phyloP scores from a whole-genome alignment of 2,329 filamentous ascomycete species.

The Trichoderma sp. region DNA sequence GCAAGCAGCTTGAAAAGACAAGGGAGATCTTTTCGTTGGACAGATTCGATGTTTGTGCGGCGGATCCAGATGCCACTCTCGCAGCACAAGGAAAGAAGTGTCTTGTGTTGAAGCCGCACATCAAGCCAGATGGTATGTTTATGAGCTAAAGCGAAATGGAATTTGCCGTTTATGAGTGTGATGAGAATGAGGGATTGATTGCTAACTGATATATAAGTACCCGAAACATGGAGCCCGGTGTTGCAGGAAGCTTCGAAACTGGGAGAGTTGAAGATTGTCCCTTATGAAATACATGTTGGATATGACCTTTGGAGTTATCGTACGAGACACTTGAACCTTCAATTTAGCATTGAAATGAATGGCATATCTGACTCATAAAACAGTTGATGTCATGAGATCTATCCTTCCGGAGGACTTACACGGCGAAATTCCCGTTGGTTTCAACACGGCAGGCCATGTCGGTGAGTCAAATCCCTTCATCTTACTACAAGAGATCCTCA shows the following conservation, averaged over 20 bases:
- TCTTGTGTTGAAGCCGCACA: constrained; percentile 55
- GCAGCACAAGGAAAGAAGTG: constrained; percentile 59
- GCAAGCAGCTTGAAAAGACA: constrained; percentile 62
- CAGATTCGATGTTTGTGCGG: constrained; percentile 60
- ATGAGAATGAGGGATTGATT: neutral
- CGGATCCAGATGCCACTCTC: constrained; percentile 58
- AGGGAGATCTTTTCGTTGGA: constrained; percentile 65
- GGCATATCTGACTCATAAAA: neutral
- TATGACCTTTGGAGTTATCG: constrained; percentile 87
- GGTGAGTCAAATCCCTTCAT: constrained; percentile 47
- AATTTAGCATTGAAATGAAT: neutral
- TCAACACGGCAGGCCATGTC: constrained; percentile 86
- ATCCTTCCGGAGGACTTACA: constrained; percentile 78
- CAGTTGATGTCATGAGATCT: constrained; percentile 77
- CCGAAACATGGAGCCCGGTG: constrained; percentile 72
- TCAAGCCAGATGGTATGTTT: constrained; percentile 40
- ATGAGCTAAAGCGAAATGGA: too few relatives aligned
- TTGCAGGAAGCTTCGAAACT: constrained; percentile 66
- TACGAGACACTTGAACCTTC: constrained; percentile 35
- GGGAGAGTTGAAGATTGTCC: constrained; percentile 67
- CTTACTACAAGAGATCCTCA: neutral
- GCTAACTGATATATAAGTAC: constrained; percentile 32
- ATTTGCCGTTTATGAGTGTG: neutral
- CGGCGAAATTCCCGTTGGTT: constrained; percentile 79
- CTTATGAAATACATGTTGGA: constrained; percentile 71